Evolutionary conservation across 805 yeast genomes (phyloP).

Genomic region (Ogataea populi-albae): DNA sequence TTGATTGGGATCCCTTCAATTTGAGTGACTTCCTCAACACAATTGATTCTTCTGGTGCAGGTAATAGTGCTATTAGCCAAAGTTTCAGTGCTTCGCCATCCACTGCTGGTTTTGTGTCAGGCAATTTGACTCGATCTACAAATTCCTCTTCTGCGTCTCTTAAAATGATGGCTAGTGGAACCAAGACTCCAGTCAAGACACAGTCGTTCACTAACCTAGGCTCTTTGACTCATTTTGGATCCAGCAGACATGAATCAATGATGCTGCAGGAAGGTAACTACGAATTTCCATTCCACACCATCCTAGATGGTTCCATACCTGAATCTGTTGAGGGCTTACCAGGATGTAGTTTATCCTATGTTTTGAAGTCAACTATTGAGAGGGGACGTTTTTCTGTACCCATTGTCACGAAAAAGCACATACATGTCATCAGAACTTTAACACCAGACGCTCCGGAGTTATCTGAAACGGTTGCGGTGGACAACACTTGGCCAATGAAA

Average conservation of each 20-base stretch:
- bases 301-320: constrained; percentile 78
- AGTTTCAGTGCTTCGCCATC: constrained; percentile 1
- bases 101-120: constrained; percentile 27
- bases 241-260: constrained; percentile 31
- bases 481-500: constrained; percentile 92
- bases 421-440: constrained; percentile 81
- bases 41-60: constrained; percentile 12
- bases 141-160: constrained; percentile 45
- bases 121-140: constrained; percentile 34
- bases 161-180: constrained; percentile 32
- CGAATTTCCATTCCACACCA: constrained; percentile 83
- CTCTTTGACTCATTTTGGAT: constrained; percentile 18
- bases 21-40: constrained; percentile 37
- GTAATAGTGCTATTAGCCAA: background rate
- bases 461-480: constrained; percentile 89
- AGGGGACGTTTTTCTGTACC: constrained; percentile 73
- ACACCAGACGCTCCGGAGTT: constrained; percentile 85
- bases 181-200: constrained; percentile 17
- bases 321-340: constrained; percentile 91
- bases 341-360: constrained; percentile 70
- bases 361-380: constrained; percentile 76
- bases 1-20: constrained; percentile 71
- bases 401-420: constrained; percentile 61
- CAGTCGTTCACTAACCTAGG: constrained; percentile 35
- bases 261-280: constrained; percentile 71